Percentiles rank a stretch among this genome's conserved stretches.
Conservation (phyloP, 228 moss, liverwort and hornwort genomes). For the Sphagnum magellanicum region DNA sequence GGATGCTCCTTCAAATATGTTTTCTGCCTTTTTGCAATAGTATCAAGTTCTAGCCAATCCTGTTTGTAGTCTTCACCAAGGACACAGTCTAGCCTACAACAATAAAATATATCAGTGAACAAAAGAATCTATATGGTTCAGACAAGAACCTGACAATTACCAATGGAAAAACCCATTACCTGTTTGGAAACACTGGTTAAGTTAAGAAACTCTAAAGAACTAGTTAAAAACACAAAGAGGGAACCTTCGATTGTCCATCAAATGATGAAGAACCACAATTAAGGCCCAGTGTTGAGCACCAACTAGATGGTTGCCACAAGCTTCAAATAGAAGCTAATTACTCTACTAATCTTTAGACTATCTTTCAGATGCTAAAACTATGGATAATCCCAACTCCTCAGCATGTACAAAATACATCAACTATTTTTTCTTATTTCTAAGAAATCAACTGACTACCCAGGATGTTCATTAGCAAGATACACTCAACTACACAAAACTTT, state of each 20-base stretch:
- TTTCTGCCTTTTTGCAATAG: slow-evolving; percentile 56
- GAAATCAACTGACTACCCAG: too few species aligned
- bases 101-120: not conserved
- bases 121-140: not conserved
- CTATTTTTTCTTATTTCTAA: too few species aligned
- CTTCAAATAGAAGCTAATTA: too few species aligned
- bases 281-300: slow-evolving; percentile 63
- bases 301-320: too few species aligned
- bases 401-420: too few species aligned
- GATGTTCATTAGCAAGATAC: too few species aligned
- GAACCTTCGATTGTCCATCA: slow-evolving; percentile 75
- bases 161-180: not conserved
- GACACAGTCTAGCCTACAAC: slow-evolving; percentile 65
- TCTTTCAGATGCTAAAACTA: too few species aligned
- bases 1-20: slow-evolving; percentile 60
- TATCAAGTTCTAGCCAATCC: slow-evolving; percentile 59
- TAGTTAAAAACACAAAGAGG: not conserved
- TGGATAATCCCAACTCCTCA: too few species aligned
- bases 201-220: too few species aligned
- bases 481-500: too few species aligned
- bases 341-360: too few species aligned
- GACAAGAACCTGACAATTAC: too few species aligned
- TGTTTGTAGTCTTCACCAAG: slow-evolving; percentile 62
- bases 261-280: slow-evolving; percentile 57
- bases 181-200: not conserved